Evolutionary conservation across 2,329 filamentous ascomycete species (phyloP).

Genomic region (Arachnomyces sp.): DNA sequence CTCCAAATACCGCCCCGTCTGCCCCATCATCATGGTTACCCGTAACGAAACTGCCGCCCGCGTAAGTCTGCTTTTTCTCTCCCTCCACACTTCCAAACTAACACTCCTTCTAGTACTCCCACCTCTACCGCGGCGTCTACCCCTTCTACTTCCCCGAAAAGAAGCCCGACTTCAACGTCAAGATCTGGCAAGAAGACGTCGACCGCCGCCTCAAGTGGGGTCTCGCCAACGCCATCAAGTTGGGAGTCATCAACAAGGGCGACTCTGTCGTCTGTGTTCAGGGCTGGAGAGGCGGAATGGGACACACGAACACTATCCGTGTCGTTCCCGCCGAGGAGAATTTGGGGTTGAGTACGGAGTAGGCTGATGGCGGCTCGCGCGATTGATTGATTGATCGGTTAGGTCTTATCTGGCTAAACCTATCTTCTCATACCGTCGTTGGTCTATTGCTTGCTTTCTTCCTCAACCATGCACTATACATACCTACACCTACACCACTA

Average conservation of each 20-base stretch:
- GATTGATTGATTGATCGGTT: no score
- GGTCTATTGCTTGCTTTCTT: no score
- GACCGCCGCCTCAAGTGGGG: conserved; percentile 97
- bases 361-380: no score
- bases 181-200: conserved; percentile 98
- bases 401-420: no score
- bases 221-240: conserved; percentile 74
- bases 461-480: no score
- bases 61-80: conserved; percentile 32
- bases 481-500: no score
- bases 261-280: conserved; percentile 61
- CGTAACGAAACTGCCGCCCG: conserved; percentile 74
- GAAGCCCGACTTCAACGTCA: conserved; percentile 88
- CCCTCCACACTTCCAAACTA: conserved; percentile 9
- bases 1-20: conserved; percentile 97
- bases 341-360: conserved; percentile 28
- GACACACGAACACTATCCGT: conserved; percentile 58
- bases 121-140: conserved; percentile 96
- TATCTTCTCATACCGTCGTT: no score
- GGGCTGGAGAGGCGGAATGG: conserved; percentile 60
- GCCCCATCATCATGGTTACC: conserved; percentile 99
- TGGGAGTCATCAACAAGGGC: conserved; percentile 70
- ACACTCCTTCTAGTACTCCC: conserved; percentile 54
- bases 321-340: conserved; percentile 42
- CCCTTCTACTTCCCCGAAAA: conserved; percentile 88